Base-by-base conservation (phyloP, 495 filamentous ascomycete genomes). In the Choiromyces venosus region DNA sequence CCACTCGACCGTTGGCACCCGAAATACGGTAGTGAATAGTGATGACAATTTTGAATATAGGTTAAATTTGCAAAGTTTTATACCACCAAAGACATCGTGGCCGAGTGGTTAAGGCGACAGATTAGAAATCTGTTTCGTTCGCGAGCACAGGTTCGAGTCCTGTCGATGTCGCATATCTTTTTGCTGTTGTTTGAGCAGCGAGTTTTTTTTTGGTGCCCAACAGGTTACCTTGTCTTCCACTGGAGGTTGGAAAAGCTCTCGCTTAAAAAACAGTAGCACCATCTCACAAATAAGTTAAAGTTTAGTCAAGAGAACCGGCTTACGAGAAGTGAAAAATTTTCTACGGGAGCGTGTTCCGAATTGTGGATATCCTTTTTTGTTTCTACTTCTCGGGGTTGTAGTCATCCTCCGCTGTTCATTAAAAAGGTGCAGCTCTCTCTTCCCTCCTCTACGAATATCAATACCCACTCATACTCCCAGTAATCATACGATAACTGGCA, bases 61-160 rank as follows among this genome's bases (percentile, higher is more conserved):
- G 1, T 7, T 1, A 33, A 61, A 33, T 25, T 61, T 0, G 8
- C 12, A 3, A 16, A 2, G 2, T 4, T 33, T 61, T 16, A 33
- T 33, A 29, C 52, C 29, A 61, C 2, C 52, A 16, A 56, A 35
- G 74, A 73, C 71, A 74, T 74, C 66, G 74, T 69, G 72, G 74
- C 71, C 46, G 71, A 74, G 71, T 76, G 72, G 72, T 76, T 69
- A 74, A 70, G 67, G 74, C 71, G 71, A 70, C 67, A 73, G 72
- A 70, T 73, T 75, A 75, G 73, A 75, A 75, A 73, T 70, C 67
- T 73, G 72, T 73, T 73, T 67, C 67, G 67, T 73, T 73, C 72
- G 67, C 72, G 52, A 67, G 73, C 73, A 71, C 68, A 75, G 73
- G 72, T 76, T 77, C 73, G 65, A 68, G 69, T 71, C 69, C 66